Evolutionary conservation across 23 red algal genomes (phyloP).

Genomic region (Gracilariopsis chorda): DNA sequence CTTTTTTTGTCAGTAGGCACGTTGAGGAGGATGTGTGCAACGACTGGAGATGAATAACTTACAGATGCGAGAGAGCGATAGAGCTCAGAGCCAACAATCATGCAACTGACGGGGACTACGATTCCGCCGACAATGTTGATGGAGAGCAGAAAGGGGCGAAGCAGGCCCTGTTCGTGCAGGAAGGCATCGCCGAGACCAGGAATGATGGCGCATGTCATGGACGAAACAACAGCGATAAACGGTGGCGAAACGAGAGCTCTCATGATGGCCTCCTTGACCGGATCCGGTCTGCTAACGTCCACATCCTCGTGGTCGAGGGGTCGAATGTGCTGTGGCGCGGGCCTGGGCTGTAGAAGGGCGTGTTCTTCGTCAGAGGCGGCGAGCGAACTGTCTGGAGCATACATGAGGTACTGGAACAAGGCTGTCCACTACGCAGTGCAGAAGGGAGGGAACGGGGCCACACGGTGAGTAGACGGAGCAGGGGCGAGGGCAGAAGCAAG

Average conservation of each 20-base stretch:
- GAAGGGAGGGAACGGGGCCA: not conserved
- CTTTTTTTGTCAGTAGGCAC: no score
- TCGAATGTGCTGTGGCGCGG: not conserved
- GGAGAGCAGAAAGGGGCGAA: constrained; percentile 21
- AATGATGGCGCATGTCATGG: constrained; percentile 2
- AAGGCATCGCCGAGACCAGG: not conserved
- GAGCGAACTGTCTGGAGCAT: constrained; percentile 6
- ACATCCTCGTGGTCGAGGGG: constrained; percentile 7
- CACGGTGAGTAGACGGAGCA: not conserved
- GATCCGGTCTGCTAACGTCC: not conserved
- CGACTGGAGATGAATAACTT: not conserved
- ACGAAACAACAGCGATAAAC: constrained; percentile 23
- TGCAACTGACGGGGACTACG: constrained; percentile 48
- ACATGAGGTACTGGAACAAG: constrained; percentile 39
- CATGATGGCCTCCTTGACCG: constrained; percentile 1
- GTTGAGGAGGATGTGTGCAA: no score
- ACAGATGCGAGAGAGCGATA: constrained; percentile 28
- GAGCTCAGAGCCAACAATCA: constrained; percentile 38
- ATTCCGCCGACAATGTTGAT: constrained; percentile 37
- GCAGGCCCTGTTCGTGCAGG: not conserved
- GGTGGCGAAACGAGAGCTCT: constrained; percentile 28
- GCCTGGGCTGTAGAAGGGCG: not conserved
- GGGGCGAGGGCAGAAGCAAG: not conserved
- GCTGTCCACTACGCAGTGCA: constrained; percentile 20
- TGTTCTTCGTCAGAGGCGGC: constrained; percentile 1